A percentile compares a stretch with the other conserved stretches of the same genome.
phyloP scores from a whole-genome alignment of 2,329 filamentous ascomycete species.

The Fusarium marasasianum region DNA sequence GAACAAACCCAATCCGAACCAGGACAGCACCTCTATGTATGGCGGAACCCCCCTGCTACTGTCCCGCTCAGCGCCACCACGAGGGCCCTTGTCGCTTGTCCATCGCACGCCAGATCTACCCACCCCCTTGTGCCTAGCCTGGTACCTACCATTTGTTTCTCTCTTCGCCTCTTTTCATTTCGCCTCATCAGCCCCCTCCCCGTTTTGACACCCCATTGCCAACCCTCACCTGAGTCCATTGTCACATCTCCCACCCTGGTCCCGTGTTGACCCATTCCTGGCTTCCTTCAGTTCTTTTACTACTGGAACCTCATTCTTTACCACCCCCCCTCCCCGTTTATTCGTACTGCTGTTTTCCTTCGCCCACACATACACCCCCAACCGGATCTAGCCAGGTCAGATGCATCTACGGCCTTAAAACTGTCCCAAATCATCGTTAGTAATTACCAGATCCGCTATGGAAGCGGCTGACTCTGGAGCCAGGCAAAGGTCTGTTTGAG shows the following conservation, averaged over 20 bases:
- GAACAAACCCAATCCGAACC: slow-evolving; percentile 31
- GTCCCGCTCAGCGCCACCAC: slow-evolving; percentile 49
- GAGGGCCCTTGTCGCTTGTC: slow-evolving; percentile 44
- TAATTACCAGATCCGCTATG: slow-evolving; percentile 52
- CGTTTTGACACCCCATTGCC: slow-evolving; percentile 37
- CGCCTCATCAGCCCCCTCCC: slow-evolving; percentile 37
- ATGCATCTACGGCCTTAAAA: slow-evolving; percentile 51
- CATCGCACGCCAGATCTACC: slow-evolving; percentile 49
- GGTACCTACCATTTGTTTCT: slow-evolving; percentile 39
- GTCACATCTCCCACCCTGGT: slow-evolving; percentile 42
- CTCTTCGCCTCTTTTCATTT: slow-evolving; percentile 39
- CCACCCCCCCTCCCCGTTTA: slow-evolving; percentile 34
- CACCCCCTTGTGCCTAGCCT: slow-evolving; percentile 36
- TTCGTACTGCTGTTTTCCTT: slow-evolving; percentile 28
- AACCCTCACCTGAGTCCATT: slow-evolving; percentile 43
- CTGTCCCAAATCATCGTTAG: slow-evolving; percentile 49
- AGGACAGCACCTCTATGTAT: slow-evolving; percentile 26
- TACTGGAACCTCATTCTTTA: slow-evolving; percentile 34
- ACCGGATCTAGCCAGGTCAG: slow-evolving; percentile 48
- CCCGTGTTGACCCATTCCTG: slow-evolving; percentile 44
- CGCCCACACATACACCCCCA: slow-evolving; percentile 36
- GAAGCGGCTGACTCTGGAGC: slow-evolving; percentile 51
- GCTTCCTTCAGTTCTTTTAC: slow-evolving; percentile 37
- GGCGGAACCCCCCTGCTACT: slow-evolving; percentile 36
- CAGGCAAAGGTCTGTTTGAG: slow-evolving; percentile 51